A percentile compares a stretch with the other conserved stretches of the same genome.
phyloP scores from a whole-genome alignment of 148 eudicot species.

The Cornus florida region DNA sequence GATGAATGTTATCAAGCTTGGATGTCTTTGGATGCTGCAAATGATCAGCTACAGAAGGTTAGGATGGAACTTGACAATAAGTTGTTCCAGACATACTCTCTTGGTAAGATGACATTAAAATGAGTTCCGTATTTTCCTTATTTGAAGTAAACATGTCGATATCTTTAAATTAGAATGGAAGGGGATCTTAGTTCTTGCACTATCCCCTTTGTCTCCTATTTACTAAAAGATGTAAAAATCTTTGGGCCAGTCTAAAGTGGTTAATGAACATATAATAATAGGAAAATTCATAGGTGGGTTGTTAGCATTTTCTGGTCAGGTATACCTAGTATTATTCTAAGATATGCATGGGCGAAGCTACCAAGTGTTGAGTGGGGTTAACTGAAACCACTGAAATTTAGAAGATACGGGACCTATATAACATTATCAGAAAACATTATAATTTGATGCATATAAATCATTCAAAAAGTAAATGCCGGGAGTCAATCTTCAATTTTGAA shows the following conservation, averaged over 20 bases:
- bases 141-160: neutral
- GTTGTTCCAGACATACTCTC: constrained; percentile 64
- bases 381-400: too few relatives aligned
- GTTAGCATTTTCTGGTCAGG: neutral
- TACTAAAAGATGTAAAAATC: neutral
- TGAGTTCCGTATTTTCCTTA: neutral
- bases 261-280: neutral
- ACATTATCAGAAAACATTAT: too few relatives aligned
- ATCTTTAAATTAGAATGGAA: neutral
- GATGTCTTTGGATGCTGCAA: constrained; percentile 89
- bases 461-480: too few relatives aligned
- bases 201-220: neutral
- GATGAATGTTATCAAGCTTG: constrained; percentile 97
- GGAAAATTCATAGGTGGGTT: neutral
- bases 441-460: too few relatives aligned
- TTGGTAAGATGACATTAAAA: constrained; percentile 51
- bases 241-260: neutral
- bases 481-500: too few relatives aligned
- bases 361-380: too few relatives aligned
- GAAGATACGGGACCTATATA: too few relatives aligned
- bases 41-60: constrained; percentile 81
- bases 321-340: neutral
- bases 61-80: constrained; percentile 85
- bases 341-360: neutral
- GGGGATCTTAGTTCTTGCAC: neutral